A percentile compares a stretch with the other conserved stretches of the same genome.
phyloP scores from a whole-genome alignment of 352 stramenopile species.

The Phytopythium vexans region DNA sequence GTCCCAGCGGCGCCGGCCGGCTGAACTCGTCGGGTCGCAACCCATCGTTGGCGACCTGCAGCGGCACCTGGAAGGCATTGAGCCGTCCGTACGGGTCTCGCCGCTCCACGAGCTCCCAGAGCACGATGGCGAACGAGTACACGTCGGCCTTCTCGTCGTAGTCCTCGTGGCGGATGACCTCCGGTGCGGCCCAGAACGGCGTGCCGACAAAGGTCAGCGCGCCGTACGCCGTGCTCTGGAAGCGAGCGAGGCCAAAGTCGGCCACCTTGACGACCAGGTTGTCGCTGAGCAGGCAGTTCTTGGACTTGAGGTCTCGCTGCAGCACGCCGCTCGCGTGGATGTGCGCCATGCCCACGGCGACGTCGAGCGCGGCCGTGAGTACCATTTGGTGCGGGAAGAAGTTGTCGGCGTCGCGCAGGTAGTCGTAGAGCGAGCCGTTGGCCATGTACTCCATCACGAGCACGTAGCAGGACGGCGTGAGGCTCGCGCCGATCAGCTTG shows the following conservation, averaged over 20 bases:
- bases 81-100: slow-evolving; percentile 70
- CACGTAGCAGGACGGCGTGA: slow-evolving; percentile 76
- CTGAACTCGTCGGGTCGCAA: slow-evolving; percentile 49
- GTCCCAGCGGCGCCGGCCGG: slow-evolving; percentile 42
- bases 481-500: slow-evolving; percentile 69
- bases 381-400: slow-evolving; percentile 68
- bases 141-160: slow-evolving; percentile 79
- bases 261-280: slow-evolving; percentile 76
- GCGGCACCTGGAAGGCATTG: slow-evolving; percentile 75
- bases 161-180: slow-evolving; percentile 73
- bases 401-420: slow-evolving; percentile 67
- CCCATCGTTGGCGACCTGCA: slow-evolving; percentile 68
- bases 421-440: slow-evolving; percentile 82
- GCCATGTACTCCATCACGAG: slow-evolving; percentile 87
- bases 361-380: slow-evolving; percentile 56
- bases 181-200: slow-evolving; percentile 72
- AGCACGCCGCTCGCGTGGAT: slow-evolving; percentile 55
- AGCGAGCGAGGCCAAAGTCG: slow-evolving; percentile 72
- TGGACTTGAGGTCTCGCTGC: slow-evolving; percentile 77
- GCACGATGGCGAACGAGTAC: slow-evolving; percentile 71
- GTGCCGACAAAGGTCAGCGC: slow-evolving; percentile 76
- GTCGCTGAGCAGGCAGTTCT: slow-evolving; percentile 74
- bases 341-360: slow-evolving; percentile 61
- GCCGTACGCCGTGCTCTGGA: slow-evolving; percentile 33
- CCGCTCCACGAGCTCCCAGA: slow-evolving; percentile 76